Evolutionary conservation across 441 rosid species (phyloP), one percentile per base, ranked within the genome.

Genomic region (Pelargonium citronellum): DNA sequence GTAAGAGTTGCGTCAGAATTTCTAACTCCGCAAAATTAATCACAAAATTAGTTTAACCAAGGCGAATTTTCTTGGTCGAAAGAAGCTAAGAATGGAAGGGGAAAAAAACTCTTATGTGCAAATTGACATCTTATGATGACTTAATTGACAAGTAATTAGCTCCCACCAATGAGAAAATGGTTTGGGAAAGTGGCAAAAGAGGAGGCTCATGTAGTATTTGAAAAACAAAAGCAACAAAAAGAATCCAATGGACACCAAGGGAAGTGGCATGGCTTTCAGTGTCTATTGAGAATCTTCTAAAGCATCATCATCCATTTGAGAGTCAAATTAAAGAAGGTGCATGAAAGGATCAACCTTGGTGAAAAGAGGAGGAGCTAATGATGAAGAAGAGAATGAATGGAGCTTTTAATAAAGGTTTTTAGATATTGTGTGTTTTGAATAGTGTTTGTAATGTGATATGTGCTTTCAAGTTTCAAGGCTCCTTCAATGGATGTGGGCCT

Each of bases 181-280:
- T 53, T 53, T 53, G 19, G 58, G 19, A 53, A 53, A 53, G 58
- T 53, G 58, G 58, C 19, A 53, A 53, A 53, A 53, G 58, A 15
- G 16, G 9, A 19, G 19, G 15, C 58, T n/a, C 16, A 53, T n/a
- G 58, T 53, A 53, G 58, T n/a, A 53, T 53, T 17, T 53, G 58
- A 53, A 53, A 19, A 53, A 2, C 2, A 27, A 27, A 53, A 53
- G 20, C 58, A 53, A 53, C 58, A 53, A 53, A 49, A 49, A 27
- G 57, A 49, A 13, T 49, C 57, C 57, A 49, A 53, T 11, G 19
- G 58, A 12, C 19, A n/a, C 58, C 19, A 53, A 53, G 6, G 58
- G 58, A 53, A 53, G 58, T 53, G 58, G 58, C 58, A 53, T n/a
- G 16, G 19, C 58, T 53, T 53, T 53, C 5, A n/a, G 19, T 17